phyloP scores from a whole-genome alignment of 2,329 filamentous ascomycete genomes.

The Monosporascus sp. region DNA sequence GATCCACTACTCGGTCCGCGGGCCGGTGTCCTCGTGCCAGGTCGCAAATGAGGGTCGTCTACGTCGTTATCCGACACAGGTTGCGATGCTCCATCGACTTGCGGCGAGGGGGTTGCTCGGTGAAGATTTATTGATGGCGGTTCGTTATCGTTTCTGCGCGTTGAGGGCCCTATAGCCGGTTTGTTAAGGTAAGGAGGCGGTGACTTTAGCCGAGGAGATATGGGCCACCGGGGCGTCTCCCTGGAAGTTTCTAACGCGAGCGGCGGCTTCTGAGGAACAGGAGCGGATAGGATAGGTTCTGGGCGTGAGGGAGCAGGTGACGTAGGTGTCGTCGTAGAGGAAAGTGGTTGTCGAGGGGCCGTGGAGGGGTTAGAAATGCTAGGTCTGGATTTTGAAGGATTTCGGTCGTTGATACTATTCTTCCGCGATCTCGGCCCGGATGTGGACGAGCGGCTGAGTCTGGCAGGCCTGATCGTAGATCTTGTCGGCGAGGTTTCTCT shows the following conservation, averaged over 20 bases:
- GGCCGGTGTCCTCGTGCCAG: constrained; percentile 55
- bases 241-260: constrained; percentile 41
- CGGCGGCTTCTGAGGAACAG: constrained; percentile 59
- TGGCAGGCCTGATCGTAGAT: constrained; percentile 13
- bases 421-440: constrained; percentile 52
- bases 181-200: constrained; percentile 58
- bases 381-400: constrained; percentile 50
- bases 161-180: constrained; percentile 23
- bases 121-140: constrained; percentile 49
- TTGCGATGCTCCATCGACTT: constrained; percentile 32
- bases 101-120: constrained; percentile 42
- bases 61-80: constrained; percentile 45
- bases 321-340: constrained; percentile 61
- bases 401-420: constrained; percentile 59
- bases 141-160: constrained; percentile 45
- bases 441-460: constrained; percentile 23
- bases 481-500: constrained; percentile 26
- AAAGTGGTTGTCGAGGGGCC: constrained; percentile 58
- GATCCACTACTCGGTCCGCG: constrained; percentile 54
- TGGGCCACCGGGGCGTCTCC: constrained; percentile 66
- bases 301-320: constrained; percentile 51
- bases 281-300: constrained; percentile 57
- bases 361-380: constrained; percentile 56
- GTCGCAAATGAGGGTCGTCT: constrained; percentile 44
- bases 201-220: constrained; percentile 72